These are phyloP conservation scores for Casaregolazyma suthepensis DNA, from an alignment of 1,139 yeast species.

Conservation along the genomic window DNA sequence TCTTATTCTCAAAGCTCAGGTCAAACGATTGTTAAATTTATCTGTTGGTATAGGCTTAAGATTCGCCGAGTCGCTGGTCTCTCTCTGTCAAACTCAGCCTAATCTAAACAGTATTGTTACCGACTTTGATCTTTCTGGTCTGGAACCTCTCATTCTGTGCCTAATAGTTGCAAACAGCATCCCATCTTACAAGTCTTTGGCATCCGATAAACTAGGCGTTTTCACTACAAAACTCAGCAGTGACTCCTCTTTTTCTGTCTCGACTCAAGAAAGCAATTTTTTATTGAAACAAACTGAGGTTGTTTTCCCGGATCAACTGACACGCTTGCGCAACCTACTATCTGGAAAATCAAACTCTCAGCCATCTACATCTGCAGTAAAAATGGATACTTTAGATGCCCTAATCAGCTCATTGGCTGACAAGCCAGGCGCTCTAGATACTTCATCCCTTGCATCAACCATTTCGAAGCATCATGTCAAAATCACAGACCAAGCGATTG, in stretches of 20 bases:
- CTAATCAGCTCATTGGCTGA: slow-evolving; percentile 5
- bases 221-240: background rate
- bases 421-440: slow-evolving; percentile 10
- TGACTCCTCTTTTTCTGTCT: background rate
- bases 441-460: slow-evolving; percentile 6
- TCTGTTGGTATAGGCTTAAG: background rate
- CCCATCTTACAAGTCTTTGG: background rate
- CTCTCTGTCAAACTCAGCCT: background rate
- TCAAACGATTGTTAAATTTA: background rate
- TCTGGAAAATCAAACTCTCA: background rate
- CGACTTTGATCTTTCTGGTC: background rate
- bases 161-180: background rate
- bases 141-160: background rate
- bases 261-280: background rate
- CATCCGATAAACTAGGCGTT: background rate
- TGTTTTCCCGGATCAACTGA: background rate
- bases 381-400: slow-evolving; percentile 7
- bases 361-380: background rate
- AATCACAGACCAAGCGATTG: slow-evolving; percentile 7
- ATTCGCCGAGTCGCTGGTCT: background rate
- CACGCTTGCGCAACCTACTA: background rate
- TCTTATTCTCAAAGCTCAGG: background rate
- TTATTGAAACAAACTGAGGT: background rate
- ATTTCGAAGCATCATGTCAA: slow-evolving; percentile 8
- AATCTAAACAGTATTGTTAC: background rate